Evolutionary conservation across 495 filamentous ascomycete species (phyloP).

Genomic region (Penicillium chermesinum): DNA sequence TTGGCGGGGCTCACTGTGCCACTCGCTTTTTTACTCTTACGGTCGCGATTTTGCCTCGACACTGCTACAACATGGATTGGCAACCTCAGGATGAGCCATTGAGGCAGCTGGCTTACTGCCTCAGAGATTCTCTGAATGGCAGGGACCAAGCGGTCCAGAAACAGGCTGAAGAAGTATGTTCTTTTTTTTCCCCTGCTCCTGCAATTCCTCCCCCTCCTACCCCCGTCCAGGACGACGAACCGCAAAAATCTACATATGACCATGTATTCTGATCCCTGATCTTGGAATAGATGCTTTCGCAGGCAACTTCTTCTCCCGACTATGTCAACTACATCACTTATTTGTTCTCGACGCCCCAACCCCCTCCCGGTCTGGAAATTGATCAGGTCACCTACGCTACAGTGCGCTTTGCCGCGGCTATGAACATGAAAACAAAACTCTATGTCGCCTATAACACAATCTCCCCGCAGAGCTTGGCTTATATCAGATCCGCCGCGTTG

Average conservation of each 20-base stretch:
- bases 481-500: conserved; percentile 74
- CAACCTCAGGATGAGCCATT: conserved; percentile 84
- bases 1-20: conserved; percentile 28
- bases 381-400: conserved; percentile 56
- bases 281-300: conserved; percentile 73
- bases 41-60: conserved; percentile 17
- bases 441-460: conserved; percentile 65
- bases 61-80: conserved; percentile 68
- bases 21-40: conserved; percentile 25
- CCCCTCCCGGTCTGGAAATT: conserved; percentile 54
- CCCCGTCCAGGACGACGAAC: neutral
- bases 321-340: conserved; percentile 97
- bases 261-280: neutral
- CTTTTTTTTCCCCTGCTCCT: conserved; percentile 10
- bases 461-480: conserved; percentile 59
- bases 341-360: conserved; percentile 68
- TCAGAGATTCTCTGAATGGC: conserved; percentile 86
- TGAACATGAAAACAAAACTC: conserved; percentile 95
- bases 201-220: conserved; percentile 1
- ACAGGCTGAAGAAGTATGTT: conserved; percentile 56
- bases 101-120: conserved; percentile 79
- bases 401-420: conserved; percentile 77
- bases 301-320: conserved; percentile 85
- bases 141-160: conserved; percentile 73
- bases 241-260: neutral